Evolutionary conservation across 2,329 filamentous ascomycete genomes (phyloP), one percentile per base, ranked within the genome.

Genomic region (Neonectria ditissima): DNA sequence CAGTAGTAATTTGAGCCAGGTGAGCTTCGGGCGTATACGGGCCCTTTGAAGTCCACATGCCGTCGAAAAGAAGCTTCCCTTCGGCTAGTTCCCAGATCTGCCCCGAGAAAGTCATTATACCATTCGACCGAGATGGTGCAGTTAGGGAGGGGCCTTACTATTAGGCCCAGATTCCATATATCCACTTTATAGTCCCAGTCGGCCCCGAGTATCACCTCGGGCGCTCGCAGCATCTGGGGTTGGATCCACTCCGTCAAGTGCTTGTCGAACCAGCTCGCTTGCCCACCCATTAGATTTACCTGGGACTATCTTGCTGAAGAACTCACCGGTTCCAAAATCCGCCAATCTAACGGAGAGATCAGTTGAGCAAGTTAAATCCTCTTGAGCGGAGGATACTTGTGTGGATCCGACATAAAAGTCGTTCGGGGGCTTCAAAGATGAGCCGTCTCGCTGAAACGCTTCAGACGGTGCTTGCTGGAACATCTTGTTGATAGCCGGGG

Each of bases 221-320:
- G 72, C 1, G 72, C 69, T 13, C 72, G 67, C 1, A 75, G 59
- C 60, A 54, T 70, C 28, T 69, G 44, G 0, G 73, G 72, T 45
- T 75, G 70, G 52, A 74, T 74, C 69, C 67, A 71, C 30, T 73
- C 70, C 4, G 69, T 71, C 7, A 74, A 58, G 44, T 74, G 71
- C 14, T 62, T 62, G 30, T 72, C 47, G 48, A 69, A 39, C 72
- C 72, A 74, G 34, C 34, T 37, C 2, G 14, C 14, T 37, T 7
- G 16, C 14, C 7, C 34, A 8, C 34, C n/a, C 2, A 8, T n/a
- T 37, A n/a, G 5, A 37, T 7, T 37, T n/a, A 14, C 16, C 14
- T 14, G 5, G n/a, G 14, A 7, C 41, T 24, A 20, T 20, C 41
- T 44, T 7, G 18, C 2, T 44, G 41, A 44, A 44, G 2, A 22